Evolutionary conservation across 1,139 yeast genomes (phyloP), one percentile per base, ranked within the genome.

Genomic region (Lodderomyces metapsilosis): DNA sequence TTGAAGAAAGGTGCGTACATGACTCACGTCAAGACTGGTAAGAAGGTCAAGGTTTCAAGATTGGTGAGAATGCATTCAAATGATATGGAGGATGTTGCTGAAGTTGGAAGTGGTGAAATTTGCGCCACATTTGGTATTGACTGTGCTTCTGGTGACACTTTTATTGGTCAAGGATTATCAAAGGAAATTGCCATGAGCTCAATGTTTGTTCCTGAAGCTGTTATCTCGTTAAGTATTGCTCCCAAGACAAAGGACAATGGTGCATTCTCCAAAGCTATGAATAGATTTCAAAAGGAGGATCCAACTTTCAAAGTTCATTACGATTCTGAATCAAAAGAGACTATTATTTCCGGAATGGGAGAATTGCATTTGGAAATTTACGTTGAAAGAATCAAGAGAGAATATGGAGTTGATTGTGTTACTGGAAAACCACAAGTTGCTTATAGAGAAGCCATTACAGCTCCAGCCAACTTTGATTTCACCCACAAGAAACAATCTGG

Each of bases 81-180:
- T 51, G 98, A 92, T 64, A 88, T 91, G 97, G 97, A 91, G 71
- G 99, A 92, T 62, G 94, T 89, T 40, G 88, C 84, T 41, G 97
- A 89, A 69, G 87, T 88, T 57, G 94, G 95, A 21, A 92, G 98
- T 34, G 99, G 99, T 63, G 98, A 92, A 70, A 92, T 92, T 56
- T 94, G 99, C 71, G 99, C 99, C 42, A 92, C 98, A 48, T 92
- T 94, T 58, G 99, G 99, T 67, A 86, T 92, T 54, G 98, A 94
- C 65, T 92, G 99, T 76, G 85, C 98, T n/a, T 94, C 98, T 8
- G 99, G 99, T 59, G 98, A 92, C 62, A 89, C 98, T 8, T 92
- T 92, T 66, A 85, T 95, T 40, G 73, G 72, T 17, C 67, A 61
- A 24, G 94, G 86, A 56, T 91, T 95, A 39, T 76, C 78, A 37